Evolutionary conservation across 2,329 filamentous ascomycete genomes (phyloP).

Genomic region (Myotisia sp.): DNA sequence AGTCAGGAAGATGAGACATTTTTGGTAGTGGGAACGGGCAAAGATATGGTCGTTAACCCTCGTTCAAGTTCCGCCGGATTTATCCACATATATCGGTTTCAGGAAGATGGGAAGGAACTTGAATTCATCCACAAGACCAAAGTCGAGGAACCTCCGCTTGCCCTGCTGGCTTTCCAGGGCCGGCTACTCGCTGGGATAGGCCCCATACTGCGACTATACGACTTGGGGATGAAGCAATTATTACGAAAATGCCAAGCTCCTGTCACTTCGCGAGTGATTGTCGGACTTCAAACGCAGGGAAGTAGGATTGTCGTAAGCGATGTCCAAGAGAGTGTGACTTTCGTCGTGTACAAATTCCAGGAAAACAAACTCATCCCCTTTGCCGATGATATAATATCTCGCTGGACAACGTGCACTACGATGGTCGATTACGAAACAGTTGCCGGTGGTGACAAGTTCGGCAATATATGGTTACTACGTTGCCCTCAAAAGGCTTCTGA

Average conservation of each 20-base stretch:
- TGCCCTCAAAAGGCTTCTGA: slow-evolving; percentile 74
- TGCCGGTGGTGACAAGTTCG: slow-evolving; percentile 93
- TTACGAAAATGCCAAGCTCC: slow-evolving; percentile 80
- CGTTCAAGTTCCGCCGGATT: slow-evolving; percentile 64
- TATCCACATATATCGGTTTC: slow-evolving; percentile 83
- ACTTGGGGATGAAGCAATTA: slow-evolving; percentile 82
- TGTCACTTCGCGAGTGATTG: slow-evolving; percentile 67
- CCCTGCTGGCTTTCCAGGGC: slow-evolving; percentile 87
- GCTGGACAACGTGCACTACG: slow-evolving; percentile 79
- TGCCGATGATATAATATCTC: slow-evolving; percentile 72
- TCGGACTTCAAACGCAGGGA: slow-evolving; percentile 76
- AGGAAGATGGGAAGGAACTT: slow-evolving; percentile 70
- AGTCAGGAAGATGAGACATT: slow-evolving; percentile 82
- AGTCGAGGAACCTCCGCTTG: slow-evolving; percentile 74
- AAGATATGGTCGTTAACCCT: slow-evolving; percentile 70
- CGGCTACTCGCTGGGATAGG: slow-evolving; percentile 76
- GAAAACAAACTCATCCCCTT: slow-evolving; percentile 90
- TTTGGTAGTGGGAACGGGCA: slow-evolving; percentile 85
- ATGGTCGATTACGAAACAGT: slow-evolving; percentile 98
- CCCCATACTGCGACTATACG: slow-evolving; percentile 69
- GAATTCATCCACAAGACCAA: slow-evolving; percentile 96
- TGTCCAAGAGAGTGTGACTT: slow-evolving; percentile 80
- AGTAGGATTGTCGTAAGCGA: slow-evolving; percentile 86
- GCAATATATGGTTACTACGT: slow-evolving; percentile 85
- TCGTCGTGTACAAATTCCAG: slow-evolving; percentile 82